phyloP scores from a whole-genome alignment of 2,329 filamentous ascomycete genomes.

The Cercospora sojina region DNA sequence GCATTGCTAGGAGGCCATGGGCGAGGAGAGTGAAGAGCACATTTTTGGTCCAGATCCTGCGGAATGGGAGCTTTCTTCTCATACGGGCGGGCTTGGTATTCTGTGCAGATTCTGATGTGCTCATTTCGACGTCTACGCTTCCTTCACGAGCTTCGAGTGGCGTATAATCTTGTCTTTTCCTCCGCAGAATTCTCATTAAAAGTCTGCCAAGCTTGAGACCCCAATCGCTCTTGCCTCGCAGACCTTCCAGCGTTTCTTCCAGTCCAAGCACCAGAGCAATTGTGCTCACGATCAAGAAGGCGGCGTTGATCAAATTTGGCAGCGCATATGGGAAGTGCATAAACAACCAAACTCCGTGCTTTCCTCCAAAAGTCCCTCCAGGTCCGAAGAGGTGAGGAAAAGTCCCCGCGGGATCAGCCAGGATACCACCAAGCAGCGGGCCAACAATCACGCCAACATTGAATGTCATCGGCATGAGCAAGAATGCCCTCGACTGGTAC shows the following conservation, averaged over 20 bases:
- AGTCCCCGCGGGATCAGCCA: conserved; percentile 64
- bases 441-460: conserved; percentile 56
- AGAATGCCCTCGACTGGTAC: conserved; percentile 55
- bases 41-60: conserved; percentile 49
- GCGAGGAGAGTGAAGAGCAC: conserved; percentile 46
- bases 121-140: conserved; percentile 29
- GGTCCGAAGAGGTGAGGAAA: conserved; percentile 65
- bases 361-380: conserved; percentile 56
- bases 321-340: conserved; percentile 69
- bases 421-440: conserved; percentile 60
- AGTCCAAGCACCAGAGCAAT: conserved; percentile 61
- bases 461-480: conserved; percentile 66
- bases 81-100: background rate
- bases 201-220: conserved; percentile 43
- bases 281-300: conserved; percentile 58
- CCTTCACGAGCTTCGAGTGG: conserved; percentile 35
- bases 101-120: background rate
- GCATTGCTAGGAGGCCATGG: conserved; percentile 48
- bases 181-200: conserved; percentile 39
- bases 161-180: conserved; percentile 34
- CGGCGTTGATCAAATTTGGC: conserved; percentile 65
- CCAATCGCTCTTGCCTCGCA: conserved; percentile 43
- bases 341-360: conserved; percentile 59
- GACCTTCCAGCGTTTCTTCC: conserved; percentile 57
- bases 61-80: conserved; percentile 45